Conservation (phyloP, 345 rosid genomes). For the Adansonia digitata region DNA sequence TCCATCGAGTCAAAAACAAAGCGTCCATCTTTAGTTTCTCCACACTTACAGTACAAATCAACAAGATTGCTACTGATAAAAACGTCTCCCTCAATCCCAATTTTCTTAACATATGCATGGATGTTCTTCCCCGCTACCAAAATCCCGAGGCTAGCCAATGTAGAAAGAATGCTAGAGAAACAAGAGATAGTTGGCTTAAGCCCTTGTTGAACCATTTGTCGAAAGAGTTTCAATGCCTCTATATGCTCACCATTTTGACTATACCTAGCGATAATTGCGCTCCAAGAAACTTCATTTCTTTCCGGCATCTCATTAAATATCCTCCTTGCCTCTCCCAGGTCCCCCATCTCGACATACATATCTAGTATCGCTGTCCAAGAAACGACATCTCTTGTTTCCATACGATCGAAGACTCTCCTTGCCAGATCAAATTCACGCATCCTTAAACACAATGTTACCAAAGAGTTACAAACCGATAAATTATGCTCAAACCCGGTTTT, state of each 20-base stretch:
- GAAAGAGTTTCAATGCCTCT: slow-evolving; percentile 45
- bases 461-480: slow-evolving; percentile 45
- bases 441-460: slow-evolving; percentile 46
- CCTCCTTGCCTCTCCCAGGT: slow-evolving; percentile 42
- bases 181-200: slow-evolving; percentile 36
- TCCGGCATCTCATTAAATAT: slow-evolving; percentile 49
- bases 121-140: slow-evolving; percentile 37
- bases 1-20: slow-evolving; percentile 32
- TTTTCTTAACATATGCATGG: slow-evolving; percentile 38
- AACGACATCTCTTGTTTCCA: slow-evolving; percentile 47
- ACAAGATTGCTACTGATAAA: slow-evolving; percentile 38
- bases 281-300: slow-evolving; percentile 62
- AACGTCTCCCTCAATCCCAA: slow-evolving; percentile 33
- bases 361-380: slow-evolving; percentile 62
- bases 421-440: slow-evolving; percentile 38
- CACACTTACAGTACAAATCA: slow-evolving; percentile 52
- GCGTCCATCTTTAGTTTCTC: slow-evolving; percentile 35
- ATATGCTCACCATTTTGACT: slow-evolving; percentile 43
- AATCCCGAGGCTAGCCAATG: slow-evolving; percentile 37
- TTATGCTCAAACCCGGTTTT: slow-evolving; percentile 40
- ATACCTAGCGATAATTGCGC: slow-evolving; percentile 53
- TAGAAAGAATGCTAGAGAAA: slow-evolving; percentile 37
- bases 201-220: slow-evolving; percentile 32
- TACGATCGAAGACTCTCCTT: slow-evolving; percentile 37
- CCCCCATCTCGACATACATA: slow-evolving; percentile 37